Evolutionary conservation across 2,329 filamentous ascomycete species (phyloP).

Genomic region (Colletotrichum orchidophilum): DNA sequence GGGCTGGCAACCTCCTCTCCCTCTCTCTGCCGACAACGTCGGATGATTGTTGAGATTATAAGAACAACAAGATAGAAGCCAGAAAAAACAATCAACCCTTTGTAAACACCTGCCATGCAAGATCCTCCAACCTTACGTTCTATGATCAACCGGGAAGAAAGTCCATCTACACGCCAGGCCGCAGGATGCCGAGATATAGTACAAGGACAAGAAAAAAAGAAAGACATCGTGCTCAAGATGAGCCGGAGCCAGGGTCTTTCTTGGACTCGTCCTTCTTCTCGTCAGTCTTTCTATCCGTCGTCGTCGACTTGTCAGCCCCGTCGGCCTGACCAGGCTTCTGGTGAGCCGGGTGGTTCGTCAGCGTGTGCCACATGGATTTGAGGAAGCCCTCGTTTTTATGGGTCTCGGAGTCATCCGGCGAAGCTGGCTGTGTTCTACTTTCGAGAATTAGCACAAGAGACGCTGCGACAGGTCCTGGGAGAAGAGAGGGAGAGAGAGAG

Average conservation of each 20-base stretch:
- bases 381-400: conserved; percentile 90
- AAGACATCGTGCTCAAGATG: conserved; percentile 3
- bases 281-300: conserved; percentile 37
- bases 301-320: conserved; percentile 34
- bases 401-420: conserved; percentile 48
- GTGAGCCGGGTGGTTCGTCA: conserved; percentile 79
- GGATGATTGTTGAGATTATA: not conserved
- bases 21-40: not conserved
- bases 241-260: conserved; percentile 47
- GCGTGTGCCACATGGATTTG: conserved; percentile 90
- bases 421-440: conserved; percentile 28
- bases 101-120: conserved; percentile 51
- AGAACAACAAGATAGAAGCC: conserved; percentile 25
- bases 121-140: conserved; percentile 31
- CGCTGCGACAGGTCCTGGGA: not conserved
- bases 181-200: conserved; percentile 31
- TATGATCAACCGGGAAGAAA: conserved; percentile 24
- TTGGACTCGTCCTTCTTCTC: conserved; percentile 39
- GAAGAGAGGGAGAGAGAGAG: not conserved
- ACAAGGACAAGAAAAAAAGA: conserved; percentile 30
- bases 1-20: not conserved
- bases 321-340: conserved; percentile 48
- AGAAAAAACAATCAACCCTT: conserved; percentile 43
- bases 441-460: conserved; percentile 5
- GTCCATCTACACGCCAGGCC: conserved; percentile 9